A percentile compares a stretch with the other conserved stretches of the same genome.
phyloP scores from a whole-genome alignment of 768 basidiomycete species.

The Asterophora lycoperdoides region DNA sequence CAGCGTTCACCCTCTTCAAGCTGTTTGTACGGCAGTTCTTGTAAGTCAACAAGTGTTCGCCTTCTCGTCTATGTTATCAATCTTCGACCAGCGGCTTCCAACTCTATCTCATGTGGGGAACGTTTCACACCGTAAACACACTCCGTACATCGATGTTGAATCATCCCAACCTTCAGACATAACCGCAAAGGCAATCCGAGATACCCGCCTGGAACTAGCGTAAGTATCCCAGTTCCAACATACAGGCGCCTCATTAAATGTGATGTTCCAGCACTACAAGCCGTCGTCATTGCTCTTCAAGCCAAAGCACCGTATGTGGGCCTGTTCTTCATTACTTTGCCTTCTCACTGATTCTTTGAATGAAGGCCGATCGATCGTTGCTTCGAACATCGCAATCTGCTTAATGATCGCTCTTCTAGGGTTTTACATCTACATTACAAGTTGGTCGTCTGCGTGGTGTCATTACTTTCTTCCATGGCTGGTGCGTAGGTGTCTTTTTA shows the following conservation, averaged over 20 bases:
- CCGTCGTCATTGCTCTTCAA: slow-evolving; percentile 43
- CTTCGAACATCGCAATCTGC: slow-evolving; percentile 39
- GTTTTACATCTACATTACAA: slow-evolving; percentile 24
- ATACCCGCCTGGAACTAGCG: slow-evolving; percentile 42
- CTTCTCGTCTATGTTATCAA: slow-evolving; percentile 3
- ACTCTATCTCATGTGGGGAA: slow-evolving; percentile 38
- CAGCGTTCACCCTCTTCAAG: slow-evolving; percentile 46
- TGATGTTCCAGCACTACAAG: slow-evolving; percentile 34
- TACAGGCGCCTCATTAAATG: not conserved
- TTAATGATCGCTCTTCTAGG: slow-evolving; percentile 34
- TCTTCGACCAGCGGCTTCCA: slow-evolving; percentile 35
- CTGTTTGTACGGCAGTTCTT: slow-evolving; percentile 47
- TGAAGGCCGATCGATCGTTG: slow-evolving; percentile 32
- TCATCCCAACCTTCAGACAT: slow-evolving; percentile 24
- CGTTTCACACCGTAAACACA: not conserved
- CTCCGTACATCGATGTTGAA: too few species aligned
- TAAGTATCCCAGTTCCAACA: slow-evolving; percentile 20
- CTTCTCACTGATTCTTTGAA: slow-evolving; percentile 8
- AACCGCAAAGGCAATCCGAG: slow-evolving; percentile 44
- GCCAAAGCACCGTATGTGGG: slow-evolving; percentile 37
- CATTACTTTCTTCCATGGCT: slow-evolving; percentile 50
- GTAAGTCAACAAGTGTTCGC: slow-evolving; percentile 23
- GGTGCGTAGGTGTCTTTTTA: slow-evolving; percentile 23
- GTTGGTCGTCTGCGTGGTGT: slow-evolving; percentile 31
- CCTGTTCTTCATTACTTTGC: not conserved